Evolutionary conservation across 2,329 filamentous ascomycete genomes (phyloP).

Genomic region (Aureobasidium sp.): DNA sequence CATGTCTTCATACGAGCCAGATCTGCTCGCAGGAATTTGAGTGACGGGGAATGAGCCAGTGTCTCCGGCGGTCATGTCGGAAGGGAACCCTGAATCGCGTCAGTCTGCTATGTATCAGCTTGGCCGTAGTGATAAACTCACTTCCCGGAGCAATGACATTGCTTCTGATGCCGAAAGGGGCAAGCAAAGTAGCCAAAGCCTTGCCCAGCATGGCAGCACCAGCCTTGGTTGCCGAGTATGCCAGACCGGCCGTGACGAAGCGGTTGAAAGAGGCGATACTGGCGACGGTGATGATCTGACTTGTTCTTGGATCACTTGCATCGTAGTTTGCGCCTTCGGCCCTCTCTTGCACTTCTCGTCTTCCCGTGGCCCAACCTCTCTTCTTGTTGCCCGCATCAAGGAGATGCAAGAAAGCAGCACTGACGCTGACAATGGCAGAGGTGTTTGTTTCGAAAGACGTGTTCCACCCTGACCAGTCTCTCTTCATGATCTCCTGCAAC

Average conservation of each 20-base stretch:
- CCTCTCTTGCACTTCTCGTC: slow-evolving; percentile 24
- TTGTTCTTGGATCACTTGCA: slow-evolving; percentile 32
- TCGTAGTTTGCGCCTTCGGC: slow-evolving; percentile 21
- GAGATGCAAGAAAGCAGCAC: slow-evolving; percentile 40
- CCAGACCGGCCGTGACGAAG: slow-evolving; percentile 31
- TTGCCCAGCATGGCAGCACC: slow-evolving; percentile 41
- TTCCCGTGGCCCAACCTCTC: slow-evolving; percentile 32
- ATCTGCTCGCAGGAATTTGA: slow-evolving; percentile 33
- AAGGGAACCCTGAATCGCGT: slow-evolving; percentile 30
- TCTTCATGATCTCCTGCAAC: slow-evolving; percentile 36
- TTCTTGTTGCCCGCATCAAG: slow-evolving; percentile 40
- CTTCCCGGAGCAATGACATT: slow-evolving; percentile 41
- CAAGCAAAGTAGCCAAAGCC: slow-evolving; percentile 36
- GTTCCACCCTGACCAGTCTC: slow-evolving; percentile 30
- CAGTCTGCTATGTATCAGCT: not conserved
- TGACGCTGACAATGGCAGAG: slow-evolving; percentile 38
- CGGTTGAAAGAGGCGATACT: slow-evolving; percentile 36
- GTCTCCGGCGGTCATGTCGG: slow-evolving; percentile 38
- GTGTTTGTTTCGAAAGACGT: slow-evolving; percentile 39
- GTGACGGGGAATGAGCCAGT: slow-evolving; percentile 28
- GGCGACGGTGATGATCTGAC: slow-evolving; percentile 42
- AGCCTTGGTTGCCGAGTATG: slow-evolving; percentile 40
- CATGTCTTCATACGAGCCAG: slow-evolving; percentile 38
- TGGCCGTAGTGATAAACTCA: not conserved
- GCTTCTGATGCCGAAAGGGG: slow-evolving; percentile 40